Evolutionary conservation across 2,329 filamentous ascomycete species (phyloP).

Genomic region (Sarocladium strictum): DNA sequence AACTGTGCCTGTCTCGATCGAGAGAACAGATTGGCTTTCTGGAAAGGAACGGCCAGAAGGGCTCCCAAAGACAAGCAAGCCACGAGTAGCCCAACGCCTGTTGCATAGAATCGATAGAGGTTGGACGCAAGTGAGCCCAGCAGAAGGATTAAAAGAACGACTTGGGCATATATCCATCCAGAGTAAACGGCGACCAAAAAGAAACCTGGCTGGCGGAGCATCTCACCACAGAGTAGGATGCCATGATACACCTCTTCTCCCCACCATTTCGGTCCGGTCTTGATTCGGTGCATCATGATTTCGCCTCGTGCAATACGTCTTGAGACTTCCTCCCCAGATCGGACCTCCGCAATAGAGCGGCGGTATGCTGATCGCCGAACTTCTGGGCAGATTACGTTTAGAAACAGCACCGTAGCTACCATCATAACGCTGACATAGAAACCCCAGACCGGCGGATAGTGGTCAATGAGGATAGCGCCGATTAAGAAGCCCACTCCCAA

Average conservation of each 20-base stretch:
- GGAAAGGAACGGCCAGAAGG: slow-evolving; percentile 63
- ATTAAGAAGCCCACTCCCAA: slow-evolving; percentile 66
- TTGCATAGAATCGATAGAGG: slow-evolving; percentile 58
- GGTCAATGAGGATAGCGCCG: slow-evolving; percentile 63
- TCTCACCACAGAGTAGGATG: slow-evolving; percentile 57
- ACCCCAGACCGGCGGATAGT: slow-evolving; percentile 61
- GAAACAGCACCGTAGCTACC: slow-evolving; percentile 55
- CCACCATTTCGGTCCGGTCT: slow-evolving; percentile 70
- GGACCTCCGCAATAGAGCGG: slow-evolving; percentile 60
- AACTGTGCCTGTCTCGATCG: slow-evolving; percentile 53
- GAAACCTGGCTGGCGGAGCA: slow-evolving; percentile 71
- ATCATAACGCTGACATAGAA: slow-evolving; percentile 69
- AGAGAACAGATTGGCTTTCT: slow-evolving; percentile 65
- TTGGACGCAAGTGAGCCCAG: slow-evolving; percentile 66
- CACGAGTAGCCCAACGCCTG: slow-evolving; percentile 61
- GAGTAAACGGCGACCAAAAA: slow-evolving; percentile 66
- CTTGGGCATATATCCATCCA: slow-evolving; percentile 72
- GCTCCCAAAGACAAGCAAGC: slow-evolving; percentile 63
- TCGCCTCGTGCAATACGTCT: slow-evolving; percentile 63
- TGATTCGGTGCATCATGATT: slow-evolving; percentile 68
- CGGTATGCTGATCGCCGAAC: slow-evolving; percentile 64
- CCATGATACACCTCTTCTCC: slow-evolving; percentile 71
- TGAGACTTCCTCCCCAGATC: slow-evolving; percentile 45
- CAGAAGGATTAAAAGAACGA: slow-evolving; percentile 66
- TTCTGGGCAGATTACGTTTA: slow-evolving; percentile 69